These are phyloP conservation scores for Schwanniomyces etchellsii DNA, from an alignment of 1,139 yeast species.

Conservation along the genomic window DNA sequence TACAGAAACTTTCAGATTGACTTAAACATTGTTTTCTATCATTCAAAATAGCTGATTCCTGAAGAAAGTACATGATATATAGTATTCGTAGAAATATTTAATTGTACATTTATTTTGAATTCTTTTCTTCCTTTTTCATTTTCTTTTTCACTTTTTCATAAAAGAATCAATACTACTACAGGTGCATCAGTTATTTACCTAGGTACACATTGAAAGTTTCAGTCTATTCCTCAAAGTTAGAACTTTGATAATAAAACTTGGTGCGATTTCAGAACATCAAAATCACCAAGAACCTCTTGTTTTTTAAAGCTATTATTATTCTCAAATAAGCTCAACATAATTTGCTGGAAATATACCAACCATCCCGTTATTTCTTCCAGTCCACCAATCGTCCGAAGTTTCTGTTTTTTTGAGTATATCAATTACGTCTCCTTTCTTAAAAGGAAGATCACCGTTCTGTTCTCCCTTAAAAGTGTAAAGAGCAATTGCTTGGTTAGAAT, in stretches of 20 bases:
- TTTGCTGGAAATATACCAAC: constrained; percentile 97
- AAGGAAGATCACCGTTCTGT: constrained; percentile 84
- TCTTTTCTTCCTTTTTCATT: too few species aligned
- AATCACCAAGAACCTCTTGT: too few species aligned
- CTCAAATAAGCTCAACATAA: constrained; percentile 75
- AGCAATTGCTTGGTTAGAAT: constrained; percentile 81
- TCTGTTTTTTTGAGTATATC: constrained; percentile 80
- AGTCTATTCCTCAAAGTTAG: too few species aligned
- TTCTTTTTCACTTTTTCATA: too few species aligned
- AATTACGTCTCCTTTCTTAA: constrained; percentile 93
- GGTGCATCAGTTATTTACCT: too few species aligned
- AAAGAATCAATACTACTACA: too few species aligned
- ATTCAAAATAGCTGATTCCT: background rate
- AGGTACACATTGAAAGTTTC: too few species aligned
- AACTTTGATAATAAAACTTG: too few species aligned
- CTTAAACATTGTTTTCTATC: constrained; percentile 4
- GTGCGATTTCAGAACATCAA: too few species aligned
- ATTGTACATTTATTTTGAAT: background rate
- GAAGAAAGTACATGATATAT: background rate
- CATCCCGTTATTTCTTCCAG: constrained; percentile 76
- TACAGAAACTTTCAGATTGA: constrained; percentile 23
- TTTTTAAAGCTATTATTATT: background rate
- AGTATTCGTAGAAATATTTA: background rate
- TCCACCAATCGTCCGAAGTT: constrained; percentile 97
- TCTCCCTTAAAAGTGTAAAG: constrained; percentile 85